Conservation (phyloP, 495 filamentous ascomycete genomes). For the Daldinia decipiens region DNA sequence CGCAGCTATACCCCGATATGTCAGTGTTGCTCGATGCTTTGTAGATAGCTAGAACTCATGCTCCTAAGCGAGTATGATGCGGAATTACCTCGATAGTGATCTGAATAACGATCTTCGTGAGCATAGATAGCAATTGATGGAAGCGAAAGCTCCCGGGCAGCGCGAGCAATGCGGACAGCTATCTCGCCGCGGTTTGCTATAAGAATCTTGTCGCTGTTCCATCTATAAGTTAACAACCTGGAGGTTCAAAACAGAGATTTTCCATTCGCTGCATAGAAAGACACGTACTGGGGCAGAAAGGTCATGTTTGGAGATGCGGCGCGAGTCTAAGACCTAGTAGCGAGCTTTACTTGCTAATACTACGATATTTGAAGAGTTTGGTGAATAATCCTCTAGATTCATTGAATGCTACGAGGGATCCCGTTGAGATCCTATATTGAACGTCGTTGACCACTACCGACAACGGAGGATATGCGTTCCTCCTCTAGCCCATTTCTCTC, state of each 20-base stretch:
- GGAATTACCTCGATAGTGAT: background rate
- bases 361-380: background rate
- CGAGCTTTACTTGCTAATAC: background rate
- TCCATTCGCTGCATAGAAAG: background rate
- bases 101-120: background rate
- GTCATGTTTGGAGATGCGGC: conserved; percentile 1
- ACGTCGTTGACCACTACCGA: background rate
- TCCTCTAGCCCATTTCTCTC: background rate
- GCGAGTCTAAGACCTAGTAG: background rate
- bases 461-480: background rate
- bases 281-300: background rate
- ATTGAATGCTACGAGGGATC: background rate
- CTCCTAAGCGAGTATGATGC: background rate
- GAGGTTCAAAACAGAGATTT: background rate
- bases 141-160: background rate
- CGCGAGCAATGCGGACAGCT: background rate
- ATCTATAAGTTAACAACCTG: background rate
- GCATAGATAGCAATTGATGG: conserved; percentile 1
- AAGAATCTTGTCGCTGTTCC: background rate
- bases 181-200: conserved; percentile 1
- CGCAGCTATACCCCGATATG: background rate
- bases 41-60: background rate
- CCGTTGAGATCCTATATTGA: background rate
- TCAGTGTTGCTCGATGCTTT: background rate
- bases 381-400: background rate